Base-by-base conservation (phyloP, 306 rosid genomes). In the Inga leiocalycina region DNA sequence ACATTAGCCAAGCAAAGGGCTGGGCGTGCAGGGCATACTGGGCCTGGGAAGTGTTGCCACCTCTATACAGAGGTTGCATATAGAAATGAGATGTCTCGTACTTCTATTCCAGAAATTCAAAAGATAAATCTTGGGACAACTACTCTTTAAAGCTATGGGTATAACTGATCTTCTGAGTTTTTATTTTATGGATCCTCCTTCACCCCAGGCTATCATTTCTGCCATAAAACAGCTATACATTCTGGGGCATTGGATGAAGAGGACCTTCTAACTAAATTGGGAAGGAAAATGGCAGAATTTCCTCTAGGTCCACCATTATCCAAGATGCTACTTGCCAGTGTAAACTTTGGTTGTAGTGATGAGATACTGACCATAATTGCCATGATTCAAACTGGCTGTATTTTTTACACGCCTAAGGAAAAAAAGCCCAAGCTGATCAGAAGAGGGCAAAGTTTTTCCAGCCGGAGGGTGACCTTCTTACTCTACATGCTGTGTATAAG, bases 341-440 rank as follows among this genome's bases (percentile, higher is more conserved):
- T 46, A 13, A 13, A 46, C 13, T 15, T 46, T 46, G 51, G 51
- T 46, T 46, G 51, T 46, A 46, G 51, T 46, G 51, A 46, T 46
- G 51, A 46, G 51, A 46, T 46, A 27, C 30, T 27, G 11, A 46
- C 11, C 51, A 46, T 46, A 46, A 46, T 46, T 46, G 10, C 51
- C 51, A 46, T 46, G 98, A 90, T 94, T 82, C 93, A 89, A 84
- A 93, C 98, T 1, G 98, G 98, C 22, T 93, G 93, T 81, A 90
- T 93, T 46, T 93, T 93, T 82, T 93, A 93, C 89, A 85, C 94
- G 89, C 97, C 98, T 15, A 89, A 92, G 84, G 97, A 91, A 87
- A 94, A 94, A 67, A 93, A 89, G 92, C 91, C 81, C 97, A 93
- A 84, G 98, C 98, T 62, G 98, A 94, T 90, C 94, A 91, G 89